Conservation (phyloP, 2,329 filamentous ascomycete genomes). For the Stagonosporopsis vannaccii region DNA sequence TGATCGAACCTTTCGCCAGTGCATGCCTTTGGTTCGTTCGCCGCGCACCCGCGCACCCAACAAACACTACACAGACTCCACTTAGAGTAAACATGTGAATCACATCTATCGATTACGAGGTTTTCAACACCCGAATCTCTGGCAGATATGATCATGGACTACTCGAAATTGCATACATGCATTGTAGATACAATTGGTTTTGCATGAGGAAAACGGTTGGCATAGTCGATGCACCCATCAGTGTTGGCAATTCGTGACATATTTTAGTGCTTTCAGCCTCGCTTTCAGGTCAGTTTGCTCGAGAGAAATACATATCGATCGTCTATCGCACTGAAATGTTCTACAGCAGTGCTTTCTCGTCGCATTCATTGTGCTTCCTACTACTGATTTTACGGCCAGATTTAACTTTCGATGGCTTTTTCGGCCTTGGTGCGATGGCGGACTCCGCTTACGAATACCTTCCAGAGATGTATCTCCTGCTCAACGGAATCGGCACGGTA, state of each 20-base stretch:
- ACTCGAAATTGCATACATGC: too few relatives aligned
- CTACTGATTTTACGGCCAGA: slow-evolving; percentile 28
- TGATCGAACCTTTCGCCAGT: too few relatives aligned
- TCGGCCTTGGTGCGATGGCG: slow-evolving; percentile 45
- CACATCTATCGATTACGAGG: too few relatives aligned
- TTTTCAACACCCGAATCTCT: too few relatives aligned
- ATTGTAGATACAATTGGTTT: too few relatives aligned
- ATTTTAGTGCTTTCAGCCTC: not conserved
- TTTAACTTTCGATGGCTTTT: slow-evolving; percentile 49
- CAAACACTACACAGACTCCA: too few relatives aligned
- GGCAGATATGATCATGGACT: too few relatives aligned
- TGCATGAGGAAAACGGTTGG: not conserved
- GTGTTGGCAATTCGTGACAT: not conserved
- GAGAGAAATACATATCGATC: not conserved
- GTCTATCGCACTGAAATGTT: not conserved
- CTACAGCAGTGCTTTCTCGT: not conserved
- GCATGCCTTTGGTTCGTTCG: too few relatives aligned
- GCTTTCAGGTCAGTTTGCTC: not conserved
- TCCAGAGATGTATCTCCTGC: slow-evolving; percentile 55
- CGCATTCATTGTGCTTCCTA: not conserved
- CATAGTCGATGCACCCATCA: not conserved
- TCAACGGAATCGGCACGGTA: slow-evolving; percentile 51
- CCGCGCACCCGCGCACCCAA: too few relatives aligned
- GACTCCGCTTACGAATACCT: slow-evolving; percentile 52
- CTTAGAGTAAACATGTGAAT: too few relatives aligned